These are phyloP conservation scores for Zymoseptoria crescenta DNA, from an alignment of 2,329 filamentous ascomycete genomes.

Conservation along the genomic window DNA sequence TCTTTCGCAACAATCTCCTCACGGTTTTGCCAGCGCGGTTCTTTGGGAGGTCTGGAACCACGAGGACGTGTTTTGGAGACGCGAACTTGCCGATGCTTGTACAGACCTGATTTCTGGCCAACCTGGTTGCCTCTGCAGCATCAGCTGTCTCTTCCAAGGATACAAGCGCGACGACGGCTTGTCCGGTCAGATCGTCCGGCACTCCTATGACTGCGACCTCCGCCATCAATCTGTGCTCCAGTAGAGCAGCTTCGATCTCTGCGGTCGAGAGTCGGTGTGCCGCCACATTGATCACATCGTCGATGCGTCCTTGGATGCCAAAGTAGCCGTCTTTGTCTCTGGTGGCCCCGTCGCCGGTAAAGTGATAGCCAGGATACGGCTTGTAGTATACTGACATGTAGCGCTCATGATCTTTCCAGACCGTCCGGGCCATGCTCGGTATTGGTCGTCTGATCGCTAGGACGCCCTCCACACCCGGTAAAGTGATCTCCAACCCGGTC, in stretches of 20 bases:
- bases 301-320: conserved; percentile 54
- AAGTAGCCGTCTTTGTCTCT: conserved; percentile 64
- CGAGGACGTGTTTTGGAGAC: neutral
- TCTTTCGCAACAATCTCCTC: neutral
- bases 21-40: neutral
- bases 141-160: neutral
- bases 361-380: conserved; percentile 95
- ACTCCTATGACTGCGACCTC: conserved; percentile 81
- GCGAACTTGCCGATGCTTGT: too few relatives aligned
- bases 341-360: conserved; percentile 82
- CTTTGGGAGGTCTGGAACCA: neutral
- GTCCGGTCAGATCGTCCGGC: conserved; percentile 30
- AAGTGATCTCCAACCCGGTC: conserved; percentile 80
- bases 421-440: conserved; percentile 95
- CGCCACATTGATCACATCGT: conserved; percentile 90
- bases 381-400: conserved; percentile 98
- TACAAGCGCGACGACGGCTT: neutral
- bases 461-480: conserved; percentile 94
- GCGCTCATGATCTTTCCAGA: conserved; percentile 93
- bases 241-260: conserved; percentile 76
- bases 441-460: conserved; percentile 93
- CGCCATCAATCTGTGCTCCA: conserved; percentile 65
- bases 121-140: too few relatives aligned
- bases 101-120: too few relatives aligned
- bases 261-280: conserved; percentile 76